phyloP scores from a whole-genome alignment of 2,329 filamentous ascomycete genomes.

The Neofusicoccum parvum region DNA sequence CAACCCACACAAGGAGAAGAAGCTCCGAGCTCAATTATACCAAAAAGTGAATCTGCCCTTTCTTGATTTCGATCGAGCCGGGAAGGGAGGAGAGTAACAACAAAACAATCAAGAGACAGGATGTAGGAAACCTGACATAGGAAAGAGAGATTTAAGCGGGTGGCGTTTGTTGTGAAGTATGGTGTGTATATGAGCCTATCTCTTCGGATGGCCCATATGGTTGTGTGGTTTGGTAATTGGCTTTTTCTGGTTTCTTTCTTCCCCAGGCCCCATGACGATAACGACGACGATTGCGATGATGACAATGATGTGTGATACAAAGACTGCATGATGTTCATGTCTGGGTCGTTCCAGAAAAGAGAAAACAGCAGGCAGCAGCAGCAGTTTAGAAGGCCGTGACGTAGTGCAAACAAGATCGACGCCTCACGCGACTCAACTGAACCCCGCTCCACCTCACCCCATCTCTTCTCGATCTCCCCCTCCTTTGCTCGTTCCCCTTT shows the following conservation, averaged over 20 bases:
- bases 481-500: not conserved
- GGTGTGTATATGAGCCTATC: not conserved
- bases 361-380: slow-evolving; percentile 4
- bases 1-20: slow-evolving; percentile 10
- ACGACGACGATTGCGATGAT: not conserved
- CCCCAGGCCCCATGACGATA: slow-evolving; percentile 1
- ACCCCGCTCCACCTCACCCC: slow-evolving; percentile 9
- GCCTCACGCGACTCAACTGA: slow-evolving; percentile 10
- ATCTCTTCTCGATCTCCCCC: slow-evolving; percentile 6
- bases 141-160: slow-evolving; percentile 1
- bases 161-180: slow-evolving; percentile 4
- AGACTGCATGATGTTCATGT: slow-evolving; percentile 18
- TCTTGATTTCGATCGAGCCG: not conserved
- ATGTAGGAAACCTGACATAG: slow-evolving; percentile 16
- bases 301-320: slow-evolving; percentile 2
- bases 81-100: not conserved
- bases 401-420: slow-evolving; percentile 13
- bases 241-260: slow-evolving; percentile 2
- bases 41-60: not conserved
- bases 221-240: slow-evolving; percentile 1
- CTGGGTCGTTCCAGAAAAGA: slow-evolving; percentile 9
- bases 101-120: slow-evolving; percentile 9
- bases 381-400: slow-evolving; percentile 17
- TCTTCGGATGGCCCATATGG: not conserved
- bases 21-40: not conserved